Percentiles rank a stretch among this genome's conserved stretches.
Conservation (phyloP, 169 alveolate genomes). For the Plasmodium billcollinsi region DNA sequence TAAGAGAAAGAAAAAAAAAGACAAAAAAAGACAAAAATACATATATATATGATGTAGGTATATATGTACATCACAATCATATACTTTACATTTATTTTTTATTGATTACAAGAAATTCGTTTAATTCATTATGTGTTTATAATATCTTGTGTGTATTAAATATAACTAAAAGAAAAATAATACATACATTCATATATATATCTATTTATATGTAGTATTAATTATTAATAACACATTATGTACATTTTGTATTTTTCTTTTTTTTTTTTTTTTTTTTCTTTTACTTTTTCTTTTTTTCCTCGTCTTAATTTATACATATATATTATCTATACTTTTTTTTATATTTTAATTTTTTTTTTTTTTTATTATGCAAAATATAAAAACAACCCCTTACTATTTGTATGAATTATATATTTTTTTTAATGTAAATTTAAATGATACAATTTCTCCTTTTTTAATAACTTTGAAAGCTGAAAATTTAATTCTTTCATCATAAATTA, state of each 20-base stretch:
- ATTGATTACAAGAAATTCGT: background rate
- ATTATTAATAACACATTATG: too few species aligned
- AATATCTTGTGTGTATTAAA: conserved; percentile 2
- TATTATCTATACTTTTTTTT: background rate
- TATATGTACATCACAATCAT: too few species aligned
- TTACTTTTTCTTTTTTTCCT: too few species aligned
- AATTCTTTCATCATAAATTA: conserved; percentile 1
- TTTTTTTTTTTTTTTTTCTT: background rate
- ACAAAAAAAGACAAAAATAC: too few species aligned
- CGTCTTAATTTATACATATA: background rate
- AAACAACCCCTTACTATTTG: background rate
- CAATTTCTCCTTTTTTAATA: conserved; percentile 26
- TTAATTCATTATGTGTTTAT: conserved; percentile 15
- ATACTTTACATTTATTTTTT: too few species aligned
- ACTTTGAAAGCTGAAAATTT: background rate
- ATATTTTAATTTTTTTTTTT: background rate
- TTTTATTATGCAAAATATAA: background rate
- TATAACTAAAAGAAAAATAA: background rate
- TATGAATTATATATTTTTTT: conserved; percentile 6
- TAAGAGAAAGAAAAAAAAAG: too few species aligned
- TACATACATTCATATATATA: too few species aligned
- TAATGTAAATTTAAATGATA: conserved; percentile 21
- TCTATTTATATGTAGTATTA: too few species aligned
- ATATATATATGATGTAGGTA: too few species aligned
- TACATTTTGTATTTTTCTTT: background rate